phyloP scores from a whole-genome alignment of 73 alveolate genomes.

The Uronychia setigera region DNA sequence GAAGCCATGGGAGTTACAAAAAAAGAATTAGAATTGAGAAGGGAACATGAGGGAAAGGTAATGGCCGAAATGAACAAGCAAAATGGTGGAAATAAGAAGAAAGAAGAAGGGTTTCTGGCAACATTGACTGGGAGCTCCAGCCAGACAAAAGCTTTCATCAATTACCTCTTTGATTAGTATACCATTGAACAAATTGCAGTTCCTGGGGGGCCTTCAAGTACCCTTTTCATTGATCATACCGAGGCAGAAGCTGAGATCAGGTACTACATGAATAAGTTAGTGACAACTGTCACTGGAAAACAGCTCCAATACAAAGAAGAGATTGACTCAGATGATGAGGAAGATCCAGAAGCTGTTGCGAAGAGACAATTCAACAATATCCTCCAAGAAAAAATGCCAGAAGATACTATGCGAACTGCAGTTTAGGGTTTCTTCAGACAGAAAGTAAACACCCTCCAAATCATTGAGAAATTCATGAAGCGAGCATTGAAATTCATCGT shows the following conservation, averaged over 20 bases:
- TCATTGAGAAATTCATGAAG: slow-evolving; percentile 23
- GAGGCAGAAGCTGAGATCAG: background rate
- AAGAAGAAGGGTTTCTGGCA: background rate
- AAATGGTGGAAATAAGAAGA: no score
- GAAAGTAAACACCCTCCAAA: slow-evolving; percentile 34
- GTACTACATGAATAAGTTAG: background rate
- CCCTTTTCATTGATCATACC: background rate
- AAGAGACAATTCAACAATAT: background rate
- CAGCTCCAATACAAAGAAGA: background rate
- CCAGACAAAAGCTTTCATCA: slow-evolving; percentile 26
- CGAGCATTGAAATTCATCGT: background rate
- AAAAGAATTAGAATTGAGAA: slow-evolving; percentile 25
- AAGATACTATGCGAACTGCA: background rate
- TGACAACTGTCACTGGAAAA: background rate
- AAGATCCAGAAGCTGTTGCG: background rate
- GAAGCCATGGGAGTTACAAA: slow-evolving; percentile 14
- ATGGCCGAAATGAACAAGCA: slow-evolving; percentile 27
- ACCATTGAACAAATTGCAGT: slow-evolving; percentile 8
- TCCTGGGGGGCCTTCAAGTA: slow-evolving; percentile 14
- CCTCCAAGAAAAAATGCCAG: background rate
- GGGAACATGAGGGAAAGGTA: slow-evolving; percentile 19
- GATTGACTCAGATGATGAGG: background rate
- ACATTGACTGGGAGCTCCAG: background rate
- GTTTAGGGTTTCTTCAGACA: slow-evolving; percentile 25
- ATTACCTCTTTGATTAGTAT: slow-evolving; percentile 17